Evolutionary conservation across 768 basidiomycete species (phyloP), one percentile per base, ranked within the genome.

Genomic region (Lentinula sp.): DNA sequence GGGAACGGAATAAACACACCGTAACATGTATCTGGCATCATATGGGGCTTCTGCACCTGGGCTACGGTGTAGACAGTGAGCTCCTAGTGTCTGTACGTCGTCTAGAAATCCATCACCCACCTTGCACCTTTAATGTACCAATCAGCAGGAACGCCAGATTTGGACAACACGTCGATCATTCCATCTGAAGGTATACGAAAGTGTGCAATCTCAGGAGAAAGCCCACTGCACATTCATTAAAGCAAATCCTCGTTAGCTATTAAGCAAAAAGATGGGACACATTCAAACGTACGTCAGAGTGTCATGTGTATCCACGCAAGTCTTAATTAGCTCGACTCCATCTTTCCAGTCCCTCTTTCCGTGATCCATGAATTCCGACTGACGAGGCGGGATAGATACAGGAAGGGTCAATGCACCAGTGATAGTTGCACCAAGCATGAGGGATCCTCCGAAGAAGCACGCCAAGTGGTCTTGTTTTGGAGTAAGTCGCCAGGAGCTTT

Each of bases 391-490:
- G 36, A 90, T 71, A 9, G 88, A 88, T 6, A 89, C 84, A 3
- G 73, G 76, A 9, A 79, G 69, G 3, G 72, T 73, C 16, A 79
- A 62, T 0, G 87, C 80, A 9, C 88, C 88, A 2, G 85, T 75
- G 1, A 78, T 82, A 2, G 90, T 91, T 13, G 93, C 91, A 12
- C 95, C 94, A 2, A 98, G 83, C 80, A 98, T 86, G 60, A 98
- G 83, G 0, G 91, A 91, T 3, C 94, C 95, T 18, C 88, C 93
- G 37, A 98, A 77, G 84, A 97, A 98, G 74, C 95, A 98, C 3
- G 91, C 94, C 37, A 98, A 84, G 70, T 97, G 95, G 69, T 98
- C 95, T 76, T 98, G 95, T 70, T 97, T 96, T 9, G 91, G 91
- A 9, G 80, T 79, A 32, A 91, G 75, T 16, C 82, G 81, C 93